Conservation (phyloP, 2,329 filamentous ascomycete genomes). For the Trichoderma sp. region DNA sequence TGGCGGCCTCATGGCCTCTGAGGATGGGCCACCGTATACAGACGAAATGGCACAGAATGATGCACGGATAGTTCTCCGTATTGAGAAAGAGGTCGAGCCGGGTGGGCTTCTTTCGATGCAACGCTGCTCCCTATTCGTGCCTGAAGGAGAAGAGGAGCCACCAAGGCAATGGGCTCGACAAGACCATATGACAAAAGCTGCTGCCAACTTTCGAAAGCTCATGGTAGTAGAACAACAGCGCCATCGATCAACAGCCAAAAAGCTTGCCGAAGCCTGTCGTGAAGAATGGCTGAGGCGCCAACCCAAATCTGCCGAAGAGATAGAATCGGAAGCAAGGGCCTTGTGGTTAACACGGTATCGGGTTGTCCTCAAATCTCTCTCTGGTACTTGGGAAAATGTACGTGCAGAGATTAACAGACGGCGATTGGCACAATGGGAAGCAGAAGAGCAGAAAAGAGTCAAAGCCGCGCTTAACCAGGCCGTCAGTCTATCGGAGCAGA, state of each 20-base stretch:
- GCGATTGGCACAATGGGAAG: slow-evolving; percentile 61
- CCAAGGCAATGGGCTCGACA: slow-evolving; percentile 78
- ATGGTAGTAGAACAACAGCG: slow-evolving; percentile 74
- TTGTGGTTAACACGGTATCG: slow-evolving; percentile 68
- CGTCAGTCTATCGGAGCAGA: slow-evolving; percentile 67
- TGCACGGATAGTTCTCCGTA: slow-evolving; percentile 63
- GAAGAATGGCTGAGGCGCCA: slow-evolving; percentile 73
- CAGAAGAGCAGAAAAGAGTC: slow-evolving; percentile 60
- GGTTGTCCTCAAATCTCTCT: slow-evolving; percentile 59
- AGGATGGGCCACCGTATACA: slow-evolving; percentile 57
- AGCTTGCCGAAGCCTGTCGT: slow-evolving; percentile 72
- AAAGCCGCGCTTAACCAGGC: slow-evolving; percentile 70
- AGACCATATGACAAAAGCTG: slow-evolving; percentile 80
- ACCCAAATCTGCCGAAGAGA: slow-evolving; percentile 74
- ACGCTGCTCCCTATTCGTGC: slow-evolving; percentile 68
- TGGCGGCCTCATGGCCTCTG: slow-evolving; percentile 53
- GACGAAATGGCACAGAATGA: slow-evolving; percentile 64
- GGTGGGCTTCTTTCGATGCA: slow-evolving; percentile 72
- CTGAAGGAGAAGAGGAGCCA: slow-evolving; percentile 70
- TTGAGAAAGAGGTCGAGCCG: slow-evolving; percentile 69
- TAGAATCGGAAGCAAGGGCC: slow-evolving; percentile 73
- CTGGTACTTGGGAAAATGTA: slow-evolving; percentile 63
- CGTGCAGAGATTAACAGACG: slow-evolving; percentile 58
- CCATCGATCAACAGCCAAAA: slow-evolving; percentile 75
- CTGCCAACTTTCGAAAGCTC: slow-evolving; percentile 74